phyloP scores from a whole-genome alignment of 768 basidiomycete genomes.

The Grammothele lineata region DNA sequence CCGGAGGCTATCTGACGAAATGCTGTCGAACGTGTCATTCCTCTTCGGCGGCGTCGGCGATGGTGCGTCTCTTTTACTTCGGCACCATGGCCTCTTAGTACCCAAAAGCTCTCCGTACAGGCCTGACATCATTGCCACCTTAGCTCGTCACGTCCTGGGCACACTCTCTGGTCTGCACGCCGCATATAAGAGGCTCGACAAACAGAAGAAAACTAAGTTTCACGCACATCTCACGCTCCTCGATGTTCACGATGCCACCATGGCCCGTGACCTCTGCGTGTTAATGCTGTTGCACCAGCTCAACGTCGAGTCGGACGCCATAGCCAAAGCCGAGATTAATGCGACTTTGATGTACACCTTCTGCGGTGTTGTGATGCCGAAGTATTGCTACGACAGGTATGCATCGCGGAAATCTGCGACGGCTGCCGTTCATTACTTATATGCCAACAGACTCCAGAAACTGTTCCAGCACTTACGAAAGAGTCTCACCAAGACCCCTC shows the following conservation, averaged over 20 bases:
- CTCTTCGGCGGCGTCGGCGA: constrained; percentile 16
- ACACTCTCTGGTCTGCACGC: not conserved
- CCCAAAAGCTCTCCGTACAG: too few relatives aligned
- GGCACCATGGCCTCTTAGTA: too few relatives aligned
- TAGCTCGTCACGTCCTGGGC: not conserved
- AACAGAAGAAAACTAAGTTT: not conserved
- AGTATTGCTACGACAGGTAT: constrained; percentile 4
- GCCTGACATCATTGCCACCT: not conserved
- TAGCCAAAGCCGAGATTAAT: constrained; percentile 9
- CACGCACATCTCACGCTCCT: constrained; percentile 13
- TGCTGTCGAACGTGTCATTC: constrained; percentile 3
- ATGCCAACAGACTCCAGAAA: not conserved
- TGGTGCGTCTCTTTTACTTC: constrained; percentile 3
- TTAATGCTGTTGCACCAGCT: constrained; percentile 7
- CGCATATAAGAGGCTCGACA: not conserved
- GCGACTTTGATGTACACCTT: constrained; percentile 4
- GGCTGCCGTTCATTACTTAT: not conserved
- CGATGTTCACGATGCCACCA: constrained; percentile 6
- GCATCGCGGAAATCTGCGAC: not conserved
- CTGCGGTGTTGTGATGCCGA: constrained; percentile 4
- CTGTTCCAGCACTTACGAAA: not conserved
- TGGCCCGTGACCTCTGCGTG: constrained; percentile 12
- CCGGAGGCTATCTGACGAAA: not conserved
- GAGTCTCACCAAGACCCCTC: not conserved
- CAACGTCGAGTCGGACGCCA: not conserved